phyloP scores from a whole-genome alignment of 169 alveolate genomes.

The Besnoitia besnoiti region DNA sequence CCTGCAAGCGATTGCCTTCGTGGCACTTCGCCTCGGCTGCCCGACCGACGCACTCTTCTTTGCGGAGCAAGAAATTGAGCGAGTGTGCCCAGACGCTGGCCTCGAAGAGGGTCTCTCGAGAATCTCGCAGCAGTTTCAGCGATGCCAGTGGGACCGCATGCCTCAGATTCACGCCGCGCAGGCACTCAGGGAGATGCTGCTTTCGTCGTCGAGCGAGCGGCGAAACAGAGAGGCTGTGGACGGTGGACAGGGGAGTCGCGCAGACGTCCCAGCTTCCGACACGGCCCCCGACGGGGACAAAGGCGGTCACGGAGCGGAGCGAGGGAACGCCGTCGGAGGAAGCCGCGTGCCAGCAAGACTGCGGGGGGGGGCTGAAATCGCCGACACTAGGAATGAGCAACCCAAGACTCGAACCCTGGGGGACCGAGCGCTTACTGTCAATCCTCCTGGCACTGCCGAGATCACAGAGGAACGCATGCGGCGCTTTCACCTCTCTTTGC shows the following conservation, averaged over 20 bases:
- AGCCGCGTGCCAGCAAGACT: not conserved
- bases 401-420: too few relatives aligned
- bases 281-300: too few relatives aligned
- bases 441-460: too few relatives aligned
- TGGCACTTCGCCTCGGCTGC: constrained; percentile 15
- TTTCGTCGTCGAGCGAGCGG: too few relatives aligned
- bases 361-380: not conserved
- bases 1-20: not conserved
- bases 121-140: constrained; percentile 5
- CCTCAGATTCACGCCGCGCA: not conserved
- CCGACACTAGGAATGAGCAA: too few relatives aligned
- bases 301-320: too few relatives aligned
- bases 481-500: not conserved
- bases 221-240: too few relatives aligned
- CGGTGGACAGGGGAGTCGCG: too few relatives aligned
- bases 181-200: not conserved
- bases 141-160: not conserved
- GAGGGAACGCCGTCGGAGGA: too few relatives aligned
- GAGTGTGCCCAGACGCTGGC: not conserved
- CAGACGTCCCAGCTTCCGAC: too few relatives aligned
- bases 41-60: constrained; percentile 10
- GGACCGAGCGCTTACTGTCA: too few relatives aligned
- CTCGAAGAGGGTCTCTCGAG: not conserved
- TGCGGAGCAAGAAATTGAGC: constrained; percentile 16
- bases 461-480: not conserved